Evolutionary conservation across 2,329 filamentous ascomycete species (phyloP), one percentile per base, ranked within the genome.

Genomic region (Neonectria neomacrospora): DNA sequence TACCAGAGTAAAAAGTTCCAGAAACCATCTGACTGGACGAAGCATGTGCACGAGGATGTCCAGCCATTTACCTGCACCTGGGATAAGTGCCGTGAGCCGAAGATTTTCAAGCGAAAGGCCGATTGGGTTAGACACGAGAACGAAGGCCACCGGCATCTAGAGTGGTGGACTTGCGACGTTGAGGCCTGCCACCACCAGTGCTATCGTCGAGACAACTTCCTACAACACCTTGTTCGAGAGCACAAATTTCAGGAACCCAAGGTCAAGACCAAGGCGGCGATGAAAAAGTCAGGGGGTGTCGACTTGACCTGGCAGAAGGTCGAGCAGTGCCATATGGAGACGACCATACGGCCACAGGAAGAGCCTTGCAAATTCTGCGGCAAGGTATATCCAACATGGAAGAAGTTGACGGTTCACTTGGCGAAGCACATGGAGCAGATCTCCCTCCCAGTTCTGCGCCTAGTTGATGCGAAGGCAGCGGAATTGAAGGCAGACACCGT

Each of bases 41-140:
- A 97, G 76, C 94, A 97, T 74, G 92, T 97, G 1, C 93, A 97
- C 71, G 94, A 97, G 78, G 94, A 97, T 75, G 88, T 97, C 1
- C 92, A 96, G 75, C 94, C 94, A 0, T 97, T 97, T 71, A 96
- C 93, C 3, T 97, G 94, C 78, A 97, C 94, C 0, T 97, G 95
- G 81, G 88, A 91, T 2, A 85, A 88, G 54, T 97, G 94, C 75
- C 86, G 87, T 9, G 93, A 97, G 51, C 89, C 92, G 18, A 97
- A 96, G 78, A 94, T 93, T 37, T 97, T 97, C 83, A 97, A 97
- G 79, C 88, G 94, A 51, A 97, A 97, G 79, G 94, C 94, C 14
- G 94, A 97, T 75, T 97, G 94, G 94, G 93, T 97, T 22, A 88
- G 94, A 30, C 94, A 97, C 73, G 94, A 97, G 76, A 97, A 95